Evolutionary conservation across 768 basidiomycete species (phyloP), one percentile per base, ranked within the genome.

Genomic region (Trametes maxima): DNA sequence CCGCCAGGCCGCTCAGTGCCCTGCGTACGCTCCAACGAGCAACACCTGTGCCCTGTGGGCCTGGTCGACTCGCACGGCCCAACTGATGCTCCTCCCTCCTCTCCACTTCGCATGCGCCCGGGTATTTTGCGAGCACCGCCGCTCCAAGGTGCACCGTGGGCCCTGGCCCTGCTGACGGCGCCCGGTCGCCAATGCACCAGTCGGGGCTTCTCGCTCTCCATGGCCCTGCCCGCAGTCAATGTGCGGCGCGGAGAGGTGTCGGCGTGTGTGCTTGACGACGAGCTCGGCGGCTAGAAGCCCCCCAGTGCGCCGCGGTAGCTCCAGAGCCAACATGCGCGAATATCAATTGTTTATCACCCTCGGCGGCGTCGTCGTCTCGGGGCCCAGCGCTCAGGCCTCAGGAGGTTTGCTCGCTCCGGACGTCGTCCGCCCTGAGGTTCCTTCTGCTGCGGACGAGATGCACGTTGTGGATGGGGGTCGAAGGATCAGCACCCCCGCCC

Each of bases 1-100:
- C 33, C 7, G 17, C 17, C 35, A 3, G 25, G 35, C 21, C 28
- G 28, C 28, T 33, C 28, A 33, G 28, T 33, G 28, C 28, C 28
- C 28, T 33, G 28, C 28, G 8, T 8, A 8, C 28, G 28, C 8
- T 3, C 28, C 28, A 33, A n/a, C n/a, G n/a, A n/a, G n/a, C n/a
- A n/a, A n/a, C n/a, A n/a, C n/a, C n/a, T n/a, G 28, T 33, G 28
- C 28, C 28, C 28, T 33, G 28, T 33, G 28, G 28, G 8, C 28
- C 8, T 33, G 28, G 28, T 33, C 13, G 21, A 21, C 40, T 58
- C 57, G 48, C 57, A 59, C 58, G 58, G 43, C 50, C 19, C 51
- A 25, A 33, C 33, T 63, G 62, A 63, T 63, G 57, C 56, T 58
- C 55, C 56, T 54, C 47, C 47, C 25, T 48, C 12, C 36, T 60